Conservation (phyloP, 2,329 filamentous ascomycete species). For the Teratosphaeria viscida region DNA sequence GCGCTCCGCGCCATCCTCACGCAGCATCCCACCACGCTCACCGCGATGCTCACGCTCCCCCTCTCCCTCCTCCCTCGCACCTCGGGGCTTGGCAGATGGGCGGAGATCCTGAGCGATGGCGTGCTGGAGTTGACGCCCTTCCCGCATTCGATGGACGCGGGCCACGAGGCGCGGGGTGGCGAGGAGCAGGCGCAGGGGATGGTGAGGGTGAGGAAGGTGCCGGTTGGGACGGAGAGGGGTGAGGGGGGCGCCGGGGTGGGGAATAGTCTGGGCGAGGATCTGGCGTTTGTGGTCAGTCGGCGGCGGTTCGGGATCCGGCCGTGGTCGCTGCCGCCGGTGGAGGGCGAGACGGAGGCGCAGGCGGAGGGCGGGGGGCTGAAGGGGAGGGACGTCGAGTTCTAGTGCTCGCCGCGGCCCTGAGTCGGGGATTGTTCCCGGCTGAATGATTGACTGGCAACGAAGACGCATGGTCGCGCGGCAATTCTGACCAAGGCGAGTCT, state of each 20-base stretch:
- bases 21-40: slow-evolving; percentile 53
- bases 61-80: slow-evolving; percentile 67
- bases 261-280: slow-evolving; percentile 61
- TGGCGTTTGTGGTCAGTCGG: slow-evolving; percentile 81
- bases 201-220: slow-evolving; percentile 70
- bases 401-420: neutral
- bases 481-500: too few relatives aligned
- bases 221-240: slow-evolving; percentile 78
- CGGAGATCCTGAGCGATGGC: slow-evolving; percentile 74
- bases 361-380: slow-evolving; percentile 39
- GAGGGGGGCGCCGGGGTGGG: slow-evolving; percentile 60
- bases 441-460: too few relatives aligned
- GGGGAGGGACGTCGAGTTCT: slow-evolving; percentile 69
- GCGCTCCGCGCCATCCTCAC: slow-evolving; percentile 64
- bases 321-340: slow-evolving; percentile 78
- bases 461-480: too few relatives aligned
- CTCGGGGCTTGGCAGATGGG: slow-evolving; percentile 70
- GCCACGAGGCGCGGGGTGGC: slow-evolving; percentile 40
- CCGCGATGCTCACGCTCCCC: slow-evolving; percentile 66
- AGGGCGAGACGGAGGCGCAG: slow-evolving; percentile 59
- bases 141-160: slow-evolving; percentile 50
- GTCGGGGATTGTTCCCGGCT: neutral
- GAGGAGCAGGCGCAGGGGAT: slow-evolving; percentile 80
- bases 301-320: slow-evolving; percentile 76
- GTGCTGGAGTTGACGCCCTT: slow-evolving; percentile 73